A percentile compares a stretch with the other conserved stretches of the same genome.
phyloP scores from a whole-genome alignment of 441 rosid species.

The Pelargonium citronellum region DNA sequence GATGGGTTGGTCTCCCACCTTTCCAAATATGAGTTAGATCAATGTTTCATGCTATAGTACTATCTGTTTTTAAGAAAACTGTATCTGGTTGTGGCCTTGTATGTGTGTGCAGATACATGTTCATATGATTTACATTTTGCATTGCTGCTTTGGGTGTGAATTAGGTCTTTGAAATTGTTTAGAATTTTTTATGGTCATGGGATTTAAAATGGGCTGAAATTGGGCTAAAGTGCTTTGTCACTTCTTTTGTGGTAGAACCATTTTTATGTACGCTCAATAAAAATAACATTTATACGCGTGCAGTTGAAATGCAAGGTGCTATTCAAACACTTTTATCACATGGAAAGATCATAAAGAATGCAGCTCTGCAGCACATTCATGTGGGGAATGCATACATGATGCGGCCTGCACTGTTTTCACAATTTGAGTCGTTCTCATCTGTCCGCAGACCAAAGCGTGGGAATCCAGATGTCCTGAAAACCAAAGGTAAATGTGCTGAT shows the following conservation, averaged over 20 bases:
- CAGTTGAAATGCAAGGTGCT: background rate
- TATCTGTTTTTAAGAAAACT: too few species aligned
- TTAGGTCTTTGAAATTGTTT: background rate
- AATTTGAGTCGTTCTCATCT: background rate
- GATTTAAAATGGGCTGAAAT: background rate
- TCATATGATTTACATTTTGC: too few species aligned
- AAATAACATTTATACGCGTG: background rate
- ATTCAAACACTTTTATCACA: background rate
- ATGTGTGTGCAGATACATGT: too few species aligned
- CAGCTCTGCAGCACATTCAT: background rate
- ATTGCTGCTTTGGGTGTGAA: too few species aligned
- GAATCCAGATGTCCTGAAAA: background rate
- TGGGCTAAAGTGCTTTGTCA: background rate
- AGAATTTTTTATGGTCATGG: background rate
- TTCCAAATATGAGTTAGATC: too few species aligned
- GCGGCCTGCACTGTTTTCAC: background rate
- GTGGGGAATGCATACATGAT: background rate
- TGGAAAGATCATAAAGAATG: background rate
- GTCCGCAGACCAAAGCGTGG: constrained; percentile 1
- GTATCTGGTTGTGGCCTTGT: too few species aligned
- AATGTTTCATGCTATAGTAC: too few species aligned
- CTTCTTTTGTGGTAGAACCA: background rate
- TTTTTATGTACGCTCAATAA: background rate
- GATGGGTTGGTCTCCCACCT: too few species aligned
- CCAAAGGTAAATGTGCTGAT: background rate